A percentile compares a stretch with the other conserved stretches of the same genome.
Conservation (phyloP, 129 eudicot species). For the Dittrichia graveolens region DNA sequence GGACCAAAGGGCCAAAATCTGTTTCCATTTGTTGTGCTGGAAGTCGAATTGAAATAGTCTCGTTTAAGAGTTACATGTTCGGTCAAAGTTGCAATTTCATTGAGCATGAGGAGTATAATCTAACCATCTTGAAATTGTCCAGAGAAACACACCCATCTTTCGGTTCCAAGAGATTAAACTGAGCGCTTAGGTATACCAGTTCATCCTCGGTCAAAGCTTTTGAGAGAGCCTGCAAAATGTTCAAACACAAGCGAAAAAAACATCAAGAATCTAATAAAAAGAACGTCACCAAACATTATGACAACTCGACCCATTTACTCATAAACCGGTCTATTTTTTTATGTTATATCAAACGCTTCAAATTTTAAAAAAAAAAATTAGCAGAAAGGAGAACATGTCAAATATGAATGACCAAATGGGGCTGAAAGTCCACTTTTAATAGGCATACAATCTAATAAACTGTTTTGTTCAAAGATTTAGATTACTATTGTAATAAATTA, state of each 20-base stretch:
- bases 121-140: slow-evolving; percentile 75
- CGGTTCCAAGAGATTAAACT: slow-evolving; percentile 82
- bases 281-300: background rate
- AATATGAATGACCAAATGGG: background rate
- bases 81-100: background rate
- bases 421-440: background rate
- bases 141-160: slow-evolving; percentile 75
- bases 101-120: slow-evolving; percentile 24
- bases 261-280: background rate
- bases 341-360: background rate
- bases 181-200: slow-evolving; percentile 68
- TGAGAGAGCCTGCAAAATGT: slow-evolving; percentile 77
- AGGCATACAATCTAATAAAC: background rate
- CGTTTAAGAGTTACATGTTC: background rate
- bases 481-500: background rate
- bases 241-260: background rate
- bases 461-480: background rate
- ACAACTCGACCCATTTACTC: background rate
- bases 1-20: background rate
- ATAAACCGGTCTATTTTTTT: slow-evolving; percentile 1
- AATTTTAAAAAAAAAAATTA: background rate
- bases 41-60: background rate
- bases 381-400: background rate
- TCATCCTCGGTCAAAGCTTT: slow-evolving; percentile 86
- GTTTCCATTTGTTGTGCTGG: background rate